phyloP scores from a whole-genome alignment of 257 asterid species.

The Nicotiana tomentosiformis region DNA sequence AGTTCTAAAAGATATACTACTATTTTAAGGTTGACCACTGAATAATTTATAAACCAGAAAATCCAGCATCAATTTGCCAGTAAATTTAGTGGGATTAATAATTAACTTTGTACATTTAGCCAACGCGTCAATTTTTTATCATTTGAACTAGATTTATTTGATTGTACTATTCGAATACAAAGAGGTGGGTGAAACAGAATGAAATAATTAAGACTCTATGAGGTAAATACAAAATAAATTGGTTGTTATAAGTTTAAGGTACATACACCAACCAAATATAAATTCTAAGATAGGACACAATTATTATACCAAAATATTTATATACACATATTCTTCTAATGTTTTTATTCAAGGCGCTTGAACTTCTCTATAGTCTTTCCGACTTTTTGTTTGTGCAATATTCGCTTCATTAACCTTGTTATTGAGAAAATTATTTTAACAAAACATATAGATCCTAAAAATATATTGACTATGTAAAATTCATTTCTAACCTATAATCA shows the following conservation, averaged over 20 bases:
- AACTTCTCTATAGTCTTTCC: too few relatives aligned
- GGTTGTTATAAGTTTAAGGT: background rate
- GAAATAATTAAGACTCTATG: background rate
- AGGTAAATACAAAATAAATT: background rate
- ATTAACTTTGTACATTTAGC: background rate
- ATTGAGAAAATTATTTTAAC: too few relatives aligned
- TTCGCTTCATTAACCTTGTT: too few relatives aligned
- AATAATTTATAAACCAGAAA: background rate
- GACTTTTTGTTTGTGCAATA: too few relatives aligned
- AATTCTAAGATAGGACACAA: background rate
- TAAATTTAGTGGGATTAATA: background rate
- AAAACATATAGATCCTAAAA: too few relatives aligned
- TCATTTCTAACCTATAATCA: too few relatives aligned
- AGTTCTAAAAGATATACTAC: background rate
- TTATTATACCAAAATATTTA: background rate
- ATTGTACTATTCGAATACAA: background rate
- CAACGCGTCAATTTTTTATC: background rate
- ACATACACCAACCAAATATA: slow-evolving; percentile 8
- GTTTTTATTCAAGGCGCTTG: too few relatives aligned
- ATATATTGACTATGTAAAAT: too few relatives aligned
- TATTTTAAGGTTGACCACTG: background rate
- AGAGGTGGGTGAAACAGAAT: background rate
- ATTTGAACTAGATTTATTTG: background rate
- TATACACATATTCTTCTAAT: too few relatives aligned
- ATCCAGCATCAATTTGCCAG: background rate